Percentiles rank a stretch among this genome's conserved stretches.
Conservation (phyloP, 148 eudicot species). For the Rhododendron simsii region DNA sequence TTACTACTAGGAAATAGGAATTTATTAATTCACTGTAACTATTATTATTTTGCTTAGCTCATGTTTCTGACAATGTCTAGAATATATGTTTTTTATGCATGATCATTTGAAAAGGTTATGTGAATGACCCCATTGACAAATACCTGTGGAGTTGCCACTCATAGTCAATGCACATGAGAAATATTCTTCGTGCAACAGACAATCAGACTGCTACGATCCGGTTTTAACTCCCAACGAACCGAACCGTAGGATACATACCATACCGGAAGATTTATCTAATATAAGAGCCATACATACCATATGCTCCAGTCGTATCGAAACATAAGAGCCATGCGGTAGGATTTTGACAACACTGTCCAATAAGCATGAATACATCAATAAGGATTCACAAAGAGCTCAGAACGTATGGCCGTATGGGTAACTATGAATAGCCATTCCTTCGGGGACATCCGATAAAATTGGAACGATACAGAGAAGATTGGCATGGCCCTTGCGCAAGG, state of each 20-base stretch:
- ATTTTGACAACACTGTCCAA: neutral
- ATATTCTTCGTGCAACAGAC: neutral
- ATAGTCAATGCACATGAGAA: neutral
- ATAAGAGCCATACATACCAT: neutral
- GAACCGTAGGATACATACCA: neutral
- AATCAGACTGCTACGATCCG: neutral
- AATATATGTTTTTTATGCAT: neutral
- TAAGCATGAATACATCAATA: neutral
- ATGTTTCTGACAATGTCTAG: too few species aligned
- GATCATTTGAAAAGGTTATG: neutral
- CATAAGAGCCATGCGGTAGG: neutral
- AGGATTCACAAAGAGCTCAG: neutral
- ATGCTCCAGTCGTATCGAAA: neutral
- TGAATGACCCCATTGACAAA: neutral
- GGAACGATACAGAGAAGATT: too few species aligned
- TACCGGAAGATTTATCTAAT: neutral
- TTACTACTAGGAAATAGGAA: too few species aligned
- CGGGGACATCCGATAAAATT: too few species aligned
- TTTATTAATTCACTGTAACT: too few species aligned
- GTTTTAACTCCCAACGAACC: neutral
- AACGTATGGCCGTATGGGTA: neutral
- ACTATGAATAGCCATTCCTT: neutral
- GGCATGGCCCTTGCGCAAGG: too few species aligned
- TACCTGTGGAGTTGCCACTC: neutral
- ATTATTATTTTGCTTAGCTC: too few species aligned